phyloP scores from a whole-genome alignment of 176 grass and related monocot genomes.

The Rhynchospora pubera region DNA sequence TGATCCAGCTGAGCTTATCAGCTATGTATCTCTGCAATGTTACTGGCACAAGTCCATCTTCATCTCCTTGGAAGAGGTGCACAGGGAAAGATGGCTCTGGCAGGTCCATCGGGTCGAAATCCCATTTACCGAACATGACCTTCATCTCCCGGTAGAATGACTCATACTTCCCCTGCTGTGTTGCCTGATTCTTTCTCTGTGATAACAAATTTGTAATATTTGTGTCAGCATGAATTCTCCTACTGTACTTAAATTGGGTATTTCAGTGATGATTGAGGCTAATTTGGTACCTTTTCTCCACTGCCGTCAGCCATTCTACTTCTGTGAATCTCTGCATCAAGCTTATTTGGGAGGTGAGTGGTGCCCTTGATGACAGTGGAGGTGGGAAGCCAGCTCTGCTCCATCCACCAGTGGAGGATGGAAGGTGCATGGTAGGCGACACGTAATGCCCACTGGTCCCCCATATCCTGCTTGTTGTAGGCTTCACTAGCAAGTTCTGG shows the following conservation, averaged over 20 bases:
- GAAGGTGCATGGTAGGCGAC: constrained; percentile 58
- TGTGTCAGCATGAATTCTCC: not conserved
- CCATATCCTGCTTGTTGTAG: constrained; percentile 42
- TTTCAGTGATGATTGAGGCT: not conserved
- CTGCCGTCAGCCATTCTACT: constrained; percentile 31
- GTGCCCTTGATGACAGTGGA: constrained; percentile 62
- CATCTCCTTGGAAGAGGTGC: constrained; percentile 84
- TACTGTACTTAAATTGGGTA: not conserved
- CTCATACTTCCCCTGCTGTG: constrained; percentile 70
- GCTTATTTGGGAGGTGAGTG: constrained; percentile 48
- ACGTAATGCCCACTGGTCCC: constrained; percentile 71
- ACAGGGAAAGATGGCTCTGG: constrained; percentile 52
- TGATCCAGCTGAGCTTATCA: constrained; percentile 56
- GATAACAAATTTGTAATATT: not conserved
- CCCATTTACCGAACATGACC: constrained; percentile 92
- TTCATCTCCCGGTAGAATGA: constrained; percentile 88
- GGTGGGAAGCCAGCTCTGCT: constrained; percentile 61
- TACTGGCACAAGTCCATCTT: constrained; percentile 87
- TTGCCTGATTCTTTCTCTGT: constrained; percentile 38
- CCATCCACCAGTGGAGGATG: constrained; percentile 84
- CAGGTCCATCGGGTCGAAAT: constrained; percentile 86
- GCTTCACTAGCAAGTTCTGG: constrained; percentile 18
- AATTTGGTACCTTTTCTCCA: constrained; percentile 25
- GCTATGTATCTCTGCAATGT: constrained; percentile 70
- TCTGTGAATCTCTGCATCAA: constrained; percentile 37